Conservation (phyloP, 2,329 filamentous ascomycete species). For the Pseudocercospora fuligena region DNA sequence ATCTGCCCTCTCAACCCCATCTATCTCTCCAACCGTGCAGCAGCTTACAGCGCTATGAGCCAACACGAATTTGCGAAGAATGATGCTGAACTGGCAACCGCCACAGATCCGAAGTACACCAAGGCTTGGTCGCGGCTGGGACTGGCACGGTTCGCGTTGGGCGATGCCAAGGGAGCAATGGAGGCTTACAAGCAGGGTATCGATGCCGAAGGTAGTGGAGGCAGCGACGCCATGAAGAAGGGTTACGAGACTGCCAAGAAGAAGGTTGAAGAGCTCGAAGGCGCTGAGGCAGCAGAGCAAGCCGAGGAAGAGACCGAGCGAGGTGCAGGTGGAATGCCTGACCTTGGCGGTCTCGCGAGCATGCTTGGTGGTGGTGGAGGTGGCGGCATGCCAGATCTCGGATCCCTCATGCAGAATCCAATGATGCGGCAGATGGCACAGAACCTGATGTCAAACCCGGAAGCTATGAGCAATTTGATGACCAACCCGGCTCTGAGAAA, state of each 20-base stretch:
- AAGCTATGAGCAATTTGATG: slow-evolving; percentile 90
- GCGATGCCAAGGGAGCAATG: slow-evolving; percentile 88
- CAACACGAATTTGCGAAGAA: slow-evolving; percentile 83
- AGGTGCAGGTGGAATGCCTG: slow-evolving; percentile 50
- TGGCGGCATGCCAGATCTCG: slow-evolving; percentile 86
- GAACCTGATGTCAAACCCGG: slow-evolving; percentile 95
- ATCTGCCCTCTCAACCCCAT: slow-evolving; percentile 87
- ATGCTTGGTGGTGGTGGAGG: slow-evolving; percentile 64
- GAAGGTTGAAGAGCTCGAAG: slow-evolving; percentile 79
- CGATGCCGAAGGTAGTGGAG: slow-evolving; percentile 89
- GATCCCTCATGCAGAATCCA: slow-evolving; percentile 91
- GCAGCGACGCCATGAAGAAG: slow-evolving; percentile 96
- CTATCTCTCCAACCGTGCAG: slow-evolving; percentile 96
- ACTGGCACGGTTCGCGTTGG: slow-evolving; percentile 87
- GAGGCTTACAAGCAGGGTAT: slow-evolving; percentile 94
- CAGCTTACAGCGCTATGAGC: slow-evolving; percentile 82
- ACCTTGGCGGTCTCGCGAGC: slow-evolving; percentile 46
- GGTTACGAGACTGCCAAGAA: slow-evolving; percentile 92
- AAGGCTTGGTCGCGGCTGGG: slow-evolving; percentile 97
- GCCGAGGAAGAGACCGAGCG: slow-evolving; percentile 31
- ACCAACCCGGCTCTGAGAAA: slow-evolving; percentile 85
- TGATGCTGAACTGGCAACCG: slow-evolving; percentile 89
- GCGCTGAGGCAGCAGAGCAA: slow-evolving; percentile 45
- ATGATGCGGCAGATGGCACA: slow-evolving; percentile 99
- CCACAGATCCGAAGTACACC: slow-evolving; percentile 88